These are phyloP conservation scores for Coffea eugenioides DNA, from an alignment of 257 asterid genomes.

Conservation along the genomic window DNA sequence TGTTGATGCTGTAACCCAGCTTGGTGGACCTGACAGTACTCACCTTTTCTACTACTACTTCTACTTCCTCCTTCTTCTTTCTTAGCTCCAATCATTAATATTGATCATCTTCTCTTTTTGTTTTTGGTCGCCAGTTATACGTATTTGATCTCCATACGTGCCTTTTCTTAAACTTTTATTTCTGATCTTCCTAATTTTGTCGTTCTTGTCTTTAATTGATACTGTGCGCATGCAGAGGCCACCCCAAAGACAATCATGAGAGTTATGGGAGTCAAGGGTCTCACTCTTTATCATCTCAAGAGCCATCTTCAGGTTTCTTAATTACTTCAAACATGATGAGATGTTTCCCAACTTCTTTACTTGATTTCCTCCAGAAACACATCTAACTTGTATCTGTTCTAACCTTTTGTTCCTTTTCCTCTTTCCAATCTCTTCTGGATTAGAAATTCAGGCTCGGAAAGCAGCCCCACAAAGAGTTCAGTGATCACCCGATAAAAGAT, in stretches of 20 bases:
- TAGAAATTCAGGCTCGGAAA: slow-evolving; percentile 98
- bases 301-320: slow-evolving; percentile 92
- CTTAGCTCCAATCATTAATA: neutral
- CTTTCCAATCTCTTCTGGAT: neutral
- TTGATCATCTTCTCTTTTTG: neutral
- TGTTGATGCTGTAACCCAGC: slow-evolving; percentile 88
- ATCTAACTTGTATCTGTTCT: neutral
- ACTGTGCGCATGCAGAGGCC: slow-evolving; percentile 57
- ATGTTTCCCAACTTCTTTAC: no score
- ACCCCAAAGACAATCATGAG: slow-evolving; percentile 98
- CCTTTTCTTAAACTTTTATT: neutral
- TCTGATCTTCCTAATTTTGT: neutral
- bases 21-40: slow-evolving; percentile 93
- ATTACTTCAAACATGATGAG: neutral
- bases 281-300: slow-evolving; percentile 98
- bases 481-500: slow-evolving; percentile 89
- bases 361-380: neutral
- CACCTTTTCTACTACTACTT: neutral
- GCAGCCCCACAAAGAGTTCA: slow-evolving; percentile 98
- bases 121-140: neutral
- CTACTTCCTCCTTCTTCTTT: neutral
- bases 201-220: neutral
- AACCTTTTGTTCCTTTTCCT: neutral
- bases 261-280: slow-evolving; percentile 97
- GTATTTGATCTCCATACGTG: neutral